Conservation (phyloP, 1,284 basidiomycete genomes). For the Sutorius eximius region DNA sequence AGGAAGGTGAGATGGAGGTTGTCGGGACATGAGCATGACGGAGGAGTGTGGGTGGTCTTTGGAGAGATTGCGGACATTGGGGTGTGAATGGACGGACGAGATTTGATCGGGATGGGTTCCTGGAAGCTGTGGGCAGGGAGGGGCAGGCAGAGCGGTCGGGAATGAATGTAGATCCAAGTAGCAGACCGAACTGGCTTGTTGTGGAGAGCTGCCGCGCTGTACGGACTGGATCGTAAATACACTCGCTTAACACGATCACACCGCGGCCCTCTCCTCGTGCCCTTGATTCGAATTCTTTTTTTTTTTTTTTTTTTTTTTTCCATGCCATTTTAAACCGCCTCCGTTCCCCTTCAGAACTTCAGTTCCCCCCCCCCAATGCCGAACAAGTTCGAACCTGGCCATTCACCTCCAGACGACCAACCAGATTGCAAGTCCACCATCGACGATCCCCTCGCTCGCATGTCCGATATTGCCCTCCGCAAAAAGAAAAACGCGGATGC, state of each 20-base stretch:
- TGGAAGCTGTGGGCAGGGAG: constrained; percentile 28
- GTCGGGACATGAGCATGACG: constrained; percentile 33
- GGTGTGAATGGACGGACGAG: constrained; percentile 30
- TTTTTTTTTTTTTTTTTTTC: constrained; percentile 45
- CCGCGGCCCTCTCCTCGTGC: constrained; percentile 61
- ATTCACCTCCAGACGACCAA: constrained; percentile 38
- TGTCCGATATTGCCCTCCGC: constrained; percentile 65
- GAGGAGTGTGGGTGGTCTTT: constrained; percentile 20
- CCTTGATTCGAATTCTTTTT: constrained; percentile 59
- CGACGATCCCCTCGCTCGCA: constrained; percentile 35
- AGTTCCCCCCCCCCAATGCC: constrained; percentile 40
- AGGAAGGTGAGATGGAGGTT: constrained; percentile 33
- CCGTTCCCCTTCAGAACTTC: constrained; percentile 19
- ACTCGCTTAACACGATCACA: constrained; percentile 41
- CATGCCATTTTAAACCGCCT: constrained; percentile 51
- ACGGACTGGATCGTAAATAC: constrained; percentile 40
- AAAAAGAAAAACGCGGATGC: constrained; percentile 85
- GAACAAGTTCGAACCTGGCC: constrained; percentile 40
- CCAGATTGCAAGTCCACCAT: constrained; percentile 41
- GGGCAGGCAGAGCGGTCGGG: constrained; percentile 20
- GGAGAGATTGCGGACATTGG: constrained; percentile 28
- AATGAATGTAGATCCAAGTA: constrained; percentile 37
- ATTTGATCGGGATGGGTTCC: constrained; percentile 29
- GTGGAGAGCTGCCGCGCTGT: constrained; percentile 20
- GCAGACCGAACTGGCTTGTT: background rate